These are phyloP conservation scores for Penicillium ochrochloron DNA, from an alignment of 495 filamentous ascomycete genomes.

Conservation along the genomic window DNA sequence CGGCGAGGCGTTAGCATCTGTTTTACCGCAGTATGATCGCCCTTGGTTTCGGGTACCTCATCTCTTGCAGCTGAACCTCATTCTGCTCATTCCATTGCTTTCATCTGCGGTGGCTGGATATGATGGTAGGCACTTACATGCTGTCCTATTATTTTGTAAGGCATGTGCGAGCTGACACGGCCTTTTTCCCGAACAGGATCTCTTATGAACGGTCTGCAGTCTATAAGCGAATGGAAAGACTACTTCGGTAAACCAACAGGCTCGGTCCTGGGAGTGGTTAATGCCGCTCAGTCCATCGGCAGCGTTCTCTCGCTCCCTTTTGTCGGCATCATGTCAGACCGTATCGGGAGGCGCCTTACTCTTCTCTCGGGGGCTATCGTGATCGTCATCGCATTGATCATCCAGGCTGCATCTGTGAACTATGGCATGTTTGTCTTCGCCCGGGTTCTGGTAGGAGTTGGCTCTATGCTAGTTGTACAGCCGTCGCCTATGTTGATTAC, in stretches of 20 bases:
- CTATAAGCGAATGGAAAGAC: neutral
- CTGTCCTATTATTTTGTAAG: neutral
- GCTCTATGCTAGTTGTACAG: too few species aligned
- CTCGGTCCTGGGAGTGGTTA: neutral
- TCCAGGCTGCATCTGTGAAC: too few species aligned
- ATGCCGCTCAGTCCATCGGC: neutral
- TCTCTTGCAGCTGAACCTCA: neutral
- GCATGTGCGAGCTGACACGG: neutral
- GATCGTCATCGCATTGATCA: too few species aligned
- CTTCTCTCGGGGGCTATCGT: neutral
- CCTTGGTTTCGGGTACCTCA: neutral
- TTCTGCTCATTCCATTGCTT: neutral
- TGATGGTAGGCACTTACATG: neutral
- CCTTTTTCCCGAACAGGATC: neutral
- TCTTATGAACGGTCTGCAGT: neutral
- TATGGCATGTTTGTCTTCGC: too few species aligned
- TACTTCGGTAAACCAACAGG: neutral
- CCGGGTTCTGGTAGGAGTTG: too few species aligned
- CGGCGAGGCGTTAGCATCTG: neutral
- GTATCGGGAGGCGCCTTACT: neutral
- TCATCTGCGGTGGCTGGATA: neutral
- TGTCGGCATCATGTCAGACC: neutral
- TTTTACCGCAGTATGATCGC: neutral
- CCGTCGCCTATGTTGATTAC: too few species aligned
- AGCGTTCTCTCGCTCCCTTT: neutral